These are phyloP conservation scores for Solanum habrochaites DNA, from an alignment of 257 asterid species.

Conservation along the genomic window DNA sequence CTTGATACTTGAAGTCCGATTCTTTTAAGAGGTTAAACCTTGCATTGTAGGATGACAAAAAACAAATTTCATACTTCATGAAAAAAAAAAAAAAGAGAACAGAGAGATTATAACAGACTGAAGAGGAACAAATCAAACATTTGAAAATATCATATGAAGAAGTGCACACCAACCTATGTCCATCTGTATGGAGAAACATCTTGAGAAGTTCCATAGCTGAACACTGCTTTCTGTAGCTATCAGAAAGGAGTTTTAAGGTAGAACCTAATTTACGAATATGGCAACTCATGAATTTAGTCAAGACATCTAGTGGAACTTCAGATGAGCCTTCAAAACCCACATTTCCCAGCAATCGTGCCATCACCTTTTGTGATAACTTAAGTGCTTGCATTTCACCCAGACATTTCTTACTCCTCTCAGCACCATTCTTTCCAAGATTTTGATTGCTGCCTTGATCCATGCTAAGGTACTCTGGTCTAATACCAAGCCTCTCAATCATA, in stretches of 20 bases:
- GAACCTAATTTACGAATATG: conserved; percentile 74
- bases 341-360: conserved; percentile 56
- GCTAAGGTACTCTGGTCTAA: conserved; percentile 76
- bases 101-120: neutral
- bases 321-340: conserved; percentile 82
- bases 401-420: conserved; percentile 44
- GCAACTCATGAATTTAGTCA: conserved; percentile 66
- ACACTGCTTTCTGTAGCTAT: conserved; percentile 85
- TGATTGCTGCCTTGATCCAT: conserved; percentile 64
- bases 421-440: conserved; percentile 50
- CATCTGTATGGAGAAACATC: conserved; percentile 85
- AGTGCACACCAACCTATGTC: conserved; percentile 52
- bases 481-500: conserved; percentile 97
- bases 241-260: conserved; percentile 64
- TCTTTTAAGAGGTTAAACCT: neutral
- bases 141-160: conserved; percentile 6
- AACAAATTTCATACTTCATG: neutral
- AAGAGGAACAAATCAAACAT: neutral
- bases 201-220: conserved; percentile 73
- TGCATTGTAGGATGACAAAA: neutral
- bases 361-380: conserved; percentile 60
- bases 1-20: neutral
- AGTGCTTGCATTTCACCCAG: conserved; percentile 74
- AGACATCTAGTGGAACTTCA: conserved; percentile 56
- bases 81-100: neutral